Percentiles rank a stretch among this genome's conserved stretches.
Evolutionary conservation across 805 yeast species (phyloP).

Genomic region (Isabelozyma heimii): DNA sequence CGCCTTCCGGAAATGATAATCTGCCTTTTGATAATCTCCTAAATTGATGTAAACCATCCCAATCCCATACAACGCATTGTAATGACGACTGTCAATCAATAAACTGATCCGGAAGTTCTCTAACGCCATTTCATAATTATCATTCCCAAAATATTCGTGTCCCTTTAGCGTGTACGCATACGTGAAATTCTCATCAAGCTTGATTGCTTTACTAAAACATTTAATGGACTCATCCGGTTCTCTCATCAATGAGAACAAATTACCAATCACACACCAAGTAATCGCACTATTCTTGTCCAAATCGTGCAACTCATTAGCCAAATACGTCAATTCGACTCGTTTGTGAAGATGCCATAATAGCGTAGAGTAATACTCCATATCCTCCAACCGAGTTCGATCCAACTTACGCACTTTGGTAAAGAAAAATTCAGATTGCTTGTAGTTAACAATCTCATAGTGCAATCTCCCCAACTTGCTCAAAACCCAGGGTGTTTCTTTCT

Average conservation of each 20-base stretch:
- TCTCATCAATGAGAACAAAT: constrained; percentile 74
- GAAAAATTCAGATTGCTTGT: constrained; percentile 66
- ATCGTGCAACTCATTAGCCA: constrained; percentile 78
- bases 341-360: constrained; percentile 89
- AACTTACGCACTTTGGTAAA: constrained; percentile 60
- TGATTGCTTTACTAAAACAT: constrained; percentile 78
- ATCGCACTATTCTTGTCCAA: constrained; percentile 66
- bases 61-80: constrained; percentile 92
- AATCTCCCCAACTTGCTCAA: constrained; percentile 74
- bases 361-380: constrained; percentile 90
- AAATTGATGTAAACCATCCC: constrained; percentile 90
- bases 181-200: constrained; percentile 65
- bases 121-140: constrained; percentile 86
- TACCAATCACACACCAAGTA: constrained; percentile 92
- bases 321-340: constrained; percentile 71
- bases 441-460: constrained; percentile 85
- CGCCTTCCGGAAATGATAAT: constrained; percentile 83
- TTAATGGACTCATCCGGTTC: constrained; percentile 89
- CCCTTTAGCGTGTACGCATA: constrained; percentile 94
- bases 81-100: constrained; percentile 74
- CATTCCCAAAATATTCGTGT: constrained; percentile 84
- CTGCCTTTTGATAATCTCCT: constrained; percentile 82
- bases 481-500: constrained; percentile 80
- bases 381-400: constrained; percentile 78
- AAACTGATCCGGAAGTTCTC: constrained; percentile 80